phyloP scores from a whole-genome alignment of 495 filamentous ascomycete genomes.

The Hypomontagnella submonticulosa region DNA sequence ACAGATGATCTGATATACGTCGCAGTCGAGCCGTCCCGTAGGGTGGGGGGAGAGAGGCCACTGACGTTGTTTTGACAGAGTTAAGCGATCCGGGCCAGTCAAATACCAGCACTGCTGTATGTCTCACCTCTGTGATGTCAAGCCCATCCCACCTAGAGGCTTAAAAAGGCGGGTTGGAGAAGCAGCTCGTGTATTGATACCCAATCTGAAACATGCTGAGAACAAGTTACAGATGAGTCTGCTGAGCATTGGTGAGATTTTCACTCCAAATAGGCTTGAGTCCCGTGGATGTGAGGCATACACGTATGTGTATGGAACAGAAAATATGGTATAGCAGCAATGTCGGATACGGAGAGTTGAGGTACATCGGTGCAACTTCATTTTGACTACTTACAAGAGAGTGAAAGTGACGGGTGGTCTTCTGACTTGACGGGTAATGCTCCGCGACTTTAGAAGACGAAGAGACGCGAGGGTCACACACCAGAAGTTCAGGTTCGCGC shows the following conservation, averaged over 20 bases:
- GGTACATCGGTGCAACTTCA: background rate
- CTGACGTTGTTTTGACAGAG: slow-evolving; percentile 9
- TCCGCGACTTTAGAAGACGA: background rate
- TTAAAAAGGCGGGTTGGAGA: background rate
- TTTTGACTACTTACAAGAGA: background rate
- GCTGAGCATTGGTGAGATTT: background rate
- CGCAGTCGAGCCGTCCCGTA: slow-evolving; percentile 7
- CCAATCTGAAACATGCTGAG: background rate
- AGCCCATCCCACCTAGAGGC: background rate
- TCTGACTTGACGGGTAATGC: background rate
- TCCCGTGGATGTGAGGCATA: background rate
- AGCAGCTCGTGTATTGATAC: slow-evolving; percentile 1
- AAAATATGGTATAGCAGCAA: background rate
- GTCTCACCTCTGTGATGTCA: background rate
- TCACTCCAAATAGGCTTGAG: slow-evolving; percentile 7
- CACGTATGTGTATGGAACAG: slow-evolving; percentile 1
- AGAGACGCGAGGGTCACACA: background rate
- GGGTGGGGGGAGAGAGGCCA: slow-evolving; percentile 5
- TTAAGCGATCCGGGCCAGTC: background rate
- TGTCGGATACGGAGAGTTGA: background rate
- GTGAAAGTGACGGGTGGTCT: background rate
- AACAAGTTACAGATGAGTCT: background rate
- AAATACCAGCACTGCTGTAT: background rate
- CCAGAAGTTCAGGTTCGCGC: background rate
- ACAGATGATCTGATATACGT: slow-evolving; percentile 29